Percentiles rank a stretch among this genome's conserved stretches.
These are phyloP conservation scores for Xylariaceae sp. DNA, from an alignment of 2,329 filamentous ascomycete genomes.

Conservation along the genomic window DNA sequence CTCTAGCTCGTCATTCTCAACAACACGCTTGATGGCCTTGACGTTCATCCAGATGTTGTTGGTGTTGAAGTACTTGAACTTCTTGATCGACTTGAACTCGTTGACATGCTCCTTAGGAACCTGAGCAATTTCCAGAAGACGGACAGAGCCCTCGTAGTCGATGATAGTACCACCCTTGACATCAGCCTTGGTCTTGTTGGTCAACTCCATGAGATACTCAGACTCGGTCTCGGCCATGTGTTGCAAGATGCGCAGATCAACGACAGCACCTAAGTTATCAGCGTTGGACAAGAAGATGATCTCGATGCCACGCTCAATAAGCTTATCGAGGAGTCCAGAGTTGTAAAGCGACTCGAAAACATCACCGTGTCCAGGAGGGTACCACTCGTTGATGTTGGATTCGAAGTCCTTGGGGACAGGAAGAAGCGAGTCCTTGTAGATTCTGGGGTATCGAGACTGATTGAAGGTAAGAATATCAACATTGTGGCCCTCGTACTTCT, in stretches of 20 bases:
- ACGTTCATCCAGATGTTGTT: slow-evolving; percentile 99
- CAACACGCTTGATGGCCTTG: slow-evolving; percentile 94
- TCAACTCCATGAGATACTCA: slow-evolving; percentile 99
- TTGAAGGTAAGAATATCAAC: slow-evolving; percentile 99
- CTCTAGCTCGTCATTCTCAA: slow-evolving; percentile 96
- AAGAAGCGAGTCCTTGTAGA: slow-evolving; percentile 96
- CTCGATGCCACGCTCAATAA: slow-evolving; percentile 91
- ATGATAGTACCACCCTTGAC: slow-evolving; percentile 99
- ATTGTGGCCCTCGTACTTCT: slow-evolving; percentile 99
- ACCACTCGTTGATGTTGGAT: slow-evolving; percentile 93
- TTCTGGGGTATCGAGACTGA: slow-evolving; percentile 96
- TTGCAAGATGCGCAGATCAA: slow-evolving; percentile 95
- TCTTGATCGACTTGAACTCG: slow-evolving; percentile 99
- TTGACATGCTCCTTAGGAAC: slow-evolving; percentile 99
- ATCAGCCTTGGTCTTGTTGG: slow-evolving; percentile 99
- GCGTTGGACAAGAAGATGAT: slow-evolving; percentile 99
- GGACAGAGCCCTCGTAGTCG: slow-evolving; percentile 95
- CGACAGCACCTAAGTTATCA: slow-evolving; percentile 95
- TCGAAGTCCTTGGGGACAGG: slow-evolving; percentile 88
- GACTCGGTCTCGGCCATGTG: slow-evolving; percentile 98
- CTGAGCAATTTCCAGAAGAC: slow-evolving; percentile 96
- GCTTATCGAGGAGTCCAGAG: slow-evolving; percentile 95
- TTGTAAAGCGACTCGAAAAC: slow-evolving; percentile 99
- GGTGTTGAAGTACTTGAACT: slow-evolving; percentile 99
- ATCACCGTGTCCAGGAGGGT: slow-evolving; percentile 97